These are phyloP conservation scores for Solanum chaucha DNA, from an alignment of 257 asterid species.

Conservation along the genomic window DNA sequence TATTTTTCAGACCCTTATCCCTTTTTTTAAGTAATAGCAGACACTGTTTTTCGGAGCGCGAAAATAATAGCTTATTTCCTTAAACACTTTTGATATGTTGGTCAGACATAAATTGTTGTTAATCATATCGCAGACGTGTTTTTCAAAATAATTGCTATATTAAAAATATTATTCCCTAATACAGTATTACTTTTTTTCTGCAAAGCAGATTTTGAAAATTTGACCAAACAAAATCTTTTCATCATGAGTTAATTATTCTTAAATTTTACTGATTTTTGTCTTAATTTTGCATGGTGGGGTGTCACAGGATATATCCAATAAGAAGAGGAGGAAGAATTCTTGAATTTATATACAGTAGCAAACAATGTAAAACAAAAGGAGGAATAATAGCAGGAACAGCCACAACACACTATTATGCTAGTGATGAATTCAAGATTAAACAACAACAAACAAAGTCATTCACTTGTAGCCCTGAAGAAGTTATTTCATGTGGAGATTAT, in stretches of 20 bases:
- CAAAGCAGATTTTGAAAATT: background rate
- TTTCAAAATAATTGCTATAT: background rate
- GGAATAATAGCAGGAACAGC: constrained; percentile 55
- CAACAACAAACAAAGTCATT: constrained; percentile 45
- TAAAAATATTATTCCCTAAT: no score
- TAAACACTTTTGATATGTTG: background rate
- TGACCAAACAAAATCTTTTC: background rate
- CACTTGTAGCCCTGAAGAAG: constrained; percentile 64
- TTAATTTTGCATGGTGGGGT: background rate
- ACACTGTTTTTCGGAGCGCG: no score
- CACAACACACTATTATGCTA: constrained; percentile 60
- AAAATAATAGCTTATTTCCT: background rate
- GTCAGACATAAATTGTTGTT: background rate
- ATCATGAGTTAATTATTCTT: background rate
- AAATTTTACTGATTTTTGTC: background rate
- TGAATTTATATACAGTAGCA: constrained; percentile 70
- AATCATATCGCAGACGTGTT: background rate
- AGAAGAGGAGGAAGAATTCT: constrained; percentile 50
- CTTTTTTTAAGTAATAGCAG: no score
- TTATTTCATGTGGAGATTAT: constrained; percentile 63
- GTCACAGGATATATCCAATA: constrained; percentile 41
- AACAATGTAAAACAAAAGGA: constrained; percentile 43
- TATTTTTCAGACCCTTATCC: no score
- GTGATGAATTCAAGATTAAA: constrained; percentile 60
- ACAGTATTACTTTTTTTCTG: no score